phyloP scores from a whole-genome alignment of 177 flowering plant species.

The Tripterygium wilfordii region DNA sequence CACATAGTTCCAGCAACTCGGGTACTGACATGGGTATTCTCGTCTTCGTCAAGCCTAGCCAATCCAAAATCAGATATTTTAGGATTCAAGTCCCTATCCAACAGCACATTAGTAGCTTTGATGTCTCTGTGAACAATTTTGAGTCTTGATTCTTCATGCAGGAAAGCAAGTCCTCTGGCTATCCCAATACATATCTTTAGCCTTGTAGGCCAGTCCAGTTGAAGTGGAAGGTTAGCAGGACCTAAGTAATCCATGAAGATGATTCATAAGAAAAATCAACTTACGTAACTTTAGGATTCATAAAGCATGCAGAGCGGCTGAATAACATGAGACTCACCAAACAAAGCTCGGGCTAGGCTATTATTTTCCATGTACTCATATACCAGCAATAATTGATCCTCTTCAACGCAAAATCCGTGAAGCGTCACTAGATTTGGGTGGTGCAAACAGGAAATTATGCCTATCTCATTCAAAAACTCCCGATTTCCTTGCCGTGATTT shows the following conservation, averaged over 20 bases:
- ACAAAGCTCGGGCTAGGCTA: slow-evolving; percentile 60
- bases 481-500: slow-evolving; percentile 76
- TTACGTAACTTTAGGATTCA: not conserved
- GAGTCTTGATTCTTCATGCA: slow-evolving; percentile 72
- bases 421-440: slow-evolving; percentile 77
- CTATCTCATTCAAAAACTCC: slow-evolving; percentile 74
- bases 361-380: slow-evolving; percentile 81
- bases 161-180: slow-evolving; percentile 68
- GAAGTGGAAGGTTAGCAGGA: slow-evolving; percentile 23
- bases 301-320: not conserved
- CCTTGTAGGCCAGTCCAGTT: slow-evolving; percentile 63
- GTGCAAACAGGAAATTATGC: slow-evolving; percentile 66
- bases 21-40: slow-evolving; percentile 68
- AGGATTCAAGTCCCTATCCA: slow-evolving; percentile 54
- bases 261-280: not conserved
- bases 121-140: slow-evolving; percentile 84
- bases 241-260: slow-evolving; percentile 15
- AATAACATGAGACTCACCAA: slow-evolving; percentile 29
- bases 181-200: slow-evolving; percentile 56
- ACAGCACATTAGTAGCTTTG: slow-evolving; percentile 66
- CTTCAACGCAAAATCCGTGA: slow-evolving; percentile 68
- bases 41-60: slow-evolving; percentile 71
- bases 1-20: slow-evolving; percentile 75
- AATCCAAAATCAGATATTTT: slow-evolving; percentile 83
- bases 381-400: slow-evolving; percentile 52